Conservation (phyloP, 139 green algal species). For the Dunaliella primolecta region DNA sequence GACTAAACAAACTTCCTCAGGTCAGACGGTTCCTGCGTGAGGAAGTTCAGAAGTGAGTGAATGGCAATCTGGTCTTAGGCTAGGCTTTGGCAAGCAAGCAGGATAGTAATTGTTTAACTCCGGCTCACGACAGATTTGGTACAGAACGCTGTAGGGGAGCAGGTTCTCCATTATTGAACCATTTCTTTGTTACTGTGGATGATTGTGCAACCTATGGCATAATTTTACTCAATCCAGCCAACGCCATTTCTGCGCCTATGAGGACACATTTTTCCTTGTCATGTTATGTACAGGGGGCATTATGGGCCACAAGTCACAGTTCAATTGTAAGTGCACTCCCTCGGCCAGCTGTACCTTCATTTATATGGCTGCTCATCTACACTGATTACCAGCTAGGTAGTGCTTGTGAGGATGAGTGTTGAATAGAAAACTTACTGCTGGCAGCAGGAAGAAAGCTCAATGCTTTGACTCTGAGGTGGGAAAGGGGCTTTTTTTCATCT, state of each 20-base stretch:
- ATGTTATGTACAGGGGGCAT: not conserved
- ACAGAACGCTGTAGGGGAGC: not conserved
- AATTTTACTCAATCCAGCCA: not conserved
- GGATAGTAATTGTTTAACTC: not conserved
- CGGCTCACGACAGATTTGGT: not conserved
- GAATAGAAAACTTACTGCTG: not conserved
- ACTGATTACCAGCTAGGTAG: not conserved
- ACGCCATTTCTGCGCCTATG: not conserved
- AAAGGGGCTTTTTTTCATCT: not conserved
- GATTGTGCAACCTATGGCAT: not conserved
- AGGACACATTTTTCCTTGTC: not conserved
- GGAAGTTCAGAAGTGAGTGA: not conserved
- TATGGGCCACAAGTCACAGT: constrained; percentile 5
- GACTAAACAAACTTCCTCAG: constrained; percentile 11
- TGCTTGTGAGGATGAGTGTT: not conserved
- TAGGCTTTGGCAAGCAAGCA: not conserved
- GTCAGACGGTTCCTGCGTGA: constrained; percentile 6
- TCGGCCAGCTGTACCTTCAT: not conserved
- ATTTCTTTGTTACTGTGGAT: not conserved
- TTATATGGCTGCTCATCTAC: not conserved
- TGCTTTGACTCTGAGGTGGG: not conserved
- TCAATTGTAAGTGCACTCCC: not conserved
- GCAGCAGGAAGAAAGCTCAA: not conserved
- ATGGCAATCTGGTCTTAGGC: not conserved
- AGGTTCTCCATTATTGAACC: not conserved